phyloP scores from a whole-genome alignment of 202 grass and related monocot species.

The Miscanthus sacchariflorus region DNA sequence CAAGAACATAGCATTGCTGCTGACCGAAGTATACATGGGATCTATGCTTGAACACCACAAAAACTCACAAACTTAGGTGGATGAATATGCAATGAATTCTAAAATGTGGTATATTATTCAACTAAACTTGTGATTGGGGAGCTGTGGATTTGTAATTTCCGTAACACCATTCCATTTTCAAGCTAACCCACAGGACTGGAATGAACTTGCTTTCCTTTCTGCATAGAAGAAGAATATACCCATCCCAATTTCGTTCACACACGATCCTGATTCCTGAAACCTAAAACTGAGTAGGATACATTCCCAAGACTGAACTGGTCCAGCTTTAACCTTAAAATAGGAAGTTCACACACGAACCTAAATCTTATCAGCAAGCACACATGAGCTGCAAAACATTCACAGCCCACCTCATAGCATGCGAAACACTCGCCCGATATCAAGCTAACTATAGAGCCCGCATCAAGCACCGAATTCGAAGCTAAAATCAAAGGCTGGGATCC shows the following conservation, averaged over 20 bases:
- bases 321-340: neutral
- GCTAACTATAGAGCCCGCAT: too few species aligned
- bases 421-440: neutral
- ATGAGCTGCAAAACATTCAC: neutral
- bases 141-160: neutral
- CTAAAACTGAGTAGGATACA: neutral
- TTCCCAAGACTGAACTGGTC: neutral
- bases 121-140: too few species aligned
- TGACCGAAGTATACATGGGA: neutral
- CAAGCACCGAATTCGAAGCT: neutral
- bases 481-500: neutral
- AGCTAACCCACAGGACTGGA: neutral
- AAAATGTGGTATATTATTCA: neutral
- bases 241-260: neutral
- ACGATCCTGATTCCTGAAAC: neutral
- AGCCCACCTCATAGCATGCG: neutral
- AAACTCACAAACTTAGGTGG: too few species aligned
- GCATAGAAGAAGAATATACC: neutral
- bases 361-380: too few species aligned
- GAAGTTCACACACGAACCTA: too few species aligned
- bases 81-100: neutral
- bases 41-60: neutral
- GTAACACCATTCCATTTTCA: neutral
- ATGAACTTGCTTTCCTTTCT: neutral
- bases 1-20: neutral